Evolutionary conservation across 2,329 filamentous ascomycete species (phyloP).

Genomic region (Pseudogymnoascus pannorum): DNA sequence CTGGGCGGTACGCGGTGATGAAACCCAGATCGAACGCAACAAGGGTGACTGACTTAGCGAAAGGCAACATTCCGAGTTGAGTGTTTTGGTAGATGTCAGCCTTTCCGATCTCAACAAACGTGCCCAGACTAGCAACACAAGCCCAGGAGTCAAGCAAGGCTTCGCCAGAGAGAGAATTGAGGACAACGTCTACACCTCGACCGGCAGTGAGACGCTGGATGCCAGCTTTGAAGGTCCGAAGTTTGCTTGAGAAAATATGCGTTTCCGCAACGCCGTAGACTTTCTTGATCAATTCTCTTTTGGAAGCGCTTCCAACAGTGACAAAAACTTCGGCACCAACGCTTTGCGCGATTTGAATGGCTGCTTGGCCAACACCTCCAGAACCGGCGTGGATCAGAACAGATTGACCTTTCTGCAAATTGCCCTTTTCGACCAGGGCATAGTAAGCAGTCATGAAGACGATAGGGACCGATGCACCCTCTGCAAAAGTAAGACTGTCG

Average conservation of each 20-base stretch:
- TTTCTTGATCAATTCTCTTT: constrained; percentile 25
- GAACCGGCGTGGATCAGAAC: constrained; percentile 20
- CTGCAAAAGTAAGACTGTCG: constrained; percentile 31
- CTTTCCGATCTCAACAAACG: constrained; percentile 37
- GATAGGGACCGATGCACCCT: constrained; percentile 35
- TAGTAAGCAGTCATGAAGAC: constrained; percentile 38
- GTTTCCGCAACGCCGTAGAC: constrained; percentile 1
- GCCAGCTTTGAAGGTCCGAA: constrained; percentile 30
- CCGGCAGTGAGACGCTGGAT: constrained; percentile 24
- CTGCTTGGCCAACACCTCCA: constrained; percentile 19
- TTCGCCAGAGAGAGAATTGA: constrained; percentile 29
- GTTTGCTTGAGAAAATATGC: constrained; percentile 21
- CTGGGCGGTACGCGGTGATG: not conserved
- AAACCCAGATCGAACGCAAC: not conserved
- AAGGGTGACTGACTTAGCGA: constrained; percentile 3
- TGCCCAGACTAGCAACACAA: constrained; percentile 33
- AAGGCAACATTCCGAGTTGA: constrained; percentile 11
- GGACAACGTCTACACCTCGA: constrained; percentile 29
- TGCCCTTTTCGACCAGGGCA: constrained; percentile 34
- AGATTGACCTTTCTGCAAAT: constrained; percentile 29
- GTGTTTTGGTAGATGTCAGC: constrained; percentile 32
- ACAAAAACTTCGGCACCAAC: constrained; percentile 34
- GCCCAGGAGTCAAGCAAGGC: constrained; percentile 28
- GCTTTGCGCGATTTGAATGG: constrained; percentile 27
- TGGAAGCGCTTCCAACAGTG: constrained; percentile 32